Conservation (phyloP, 495 filamentous ascomycete species). For the Aspergillus bertholletiae region DNA sequence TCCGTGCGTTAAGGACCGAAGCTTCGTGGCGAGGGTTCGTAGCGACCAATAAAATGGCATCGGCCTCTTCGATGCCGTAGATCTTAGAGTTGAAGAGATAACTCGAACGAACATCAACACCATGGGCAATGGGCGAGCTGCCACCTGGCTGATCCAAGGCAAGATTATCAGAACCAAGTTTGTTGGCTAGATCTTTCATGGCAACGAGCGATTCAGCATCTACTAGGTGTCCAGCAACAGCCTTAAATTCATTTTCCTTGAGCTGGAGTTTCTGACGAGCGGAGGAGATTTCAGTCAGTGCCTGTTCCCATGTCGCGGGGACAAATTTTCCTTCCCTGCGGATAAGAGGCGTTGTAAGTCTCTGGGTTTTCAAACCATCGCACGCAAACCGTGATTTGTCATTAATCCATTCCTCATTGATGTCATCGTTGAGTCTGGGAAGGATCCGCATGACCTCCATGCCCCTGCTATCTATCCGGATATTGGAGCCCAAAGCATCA, state of each 20-base stretch:
- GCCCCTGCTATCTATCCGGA: conserved; percentile 89
- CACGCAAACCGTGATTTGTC: conserved; percentile 97
- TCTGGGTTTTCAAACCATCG: conserved; percentile 93
- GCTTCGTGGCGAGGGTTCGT: conserved; percentile 95
- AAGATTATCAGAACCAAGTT: conserved; percentile 92
- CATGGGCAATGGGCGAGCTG: conserved; percentile 80
- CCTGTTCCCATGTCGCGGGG: conserved; percentile 92
- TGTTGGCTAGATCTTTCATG: conserved; percentile 95
- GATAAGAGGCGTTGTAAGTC: conserved; percentile 87
- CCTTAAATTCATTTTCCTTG: conserved; percentile 92
- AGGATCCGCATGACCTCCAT: conserved; percentile 93
- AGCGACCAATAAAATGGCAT: conserved; percentile 86
- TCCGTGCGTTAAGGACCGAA: conserved; percentile 90
- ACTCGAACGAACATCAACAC: conserved; percentile 89
- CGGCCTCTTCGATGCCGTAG: conserved; percentile 87
- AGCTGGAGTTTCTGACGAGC: conserved; percentile 72
- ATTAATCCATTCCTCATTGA: conserved; percentile 99
- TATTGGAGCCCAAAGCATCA: conserved; percentile 89
- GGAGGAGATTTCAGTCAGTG: conserved; percentile 75
- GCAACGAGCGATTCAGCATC: conserved; percentile 92
- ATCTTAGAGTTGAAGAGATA: conserved; percentile 97
- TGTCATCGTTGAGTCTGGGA: conserved; percentile 90
- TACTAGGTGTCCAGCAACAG: conserved; percentile 81
- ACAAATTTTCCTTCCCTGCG: conserved; percentile 84
- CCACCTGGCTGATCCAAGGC: conserved; percentile 87